phyloP scores from a whole-genome alignment of 1,139 yeast species.

The Hansenula lynferdii region DNA sequence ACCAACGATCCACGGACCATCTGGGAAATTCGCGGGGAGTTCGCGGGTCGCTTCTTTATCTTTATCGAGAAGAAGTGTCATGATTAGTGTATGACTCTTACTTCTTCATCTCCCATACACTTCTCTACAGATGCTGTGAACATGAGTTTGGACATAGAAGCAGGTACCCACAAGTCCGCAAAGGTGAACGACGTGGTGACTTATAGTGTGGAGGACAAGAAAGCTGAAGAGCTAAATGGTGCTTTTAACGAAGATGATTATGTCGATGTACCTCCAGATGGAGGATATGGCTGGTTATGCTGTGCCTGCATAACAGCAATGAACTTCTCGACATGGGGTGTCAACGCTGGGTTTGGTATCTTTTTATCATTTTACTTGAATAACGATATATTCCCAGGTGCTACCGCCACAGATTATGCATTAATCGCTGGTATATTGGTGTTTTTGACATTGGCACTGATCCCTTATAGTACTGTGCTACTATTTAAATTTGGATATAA shows the following conservation, averaged over 20 bases:
- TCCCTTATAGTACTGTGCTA: conserved; percentile 31
- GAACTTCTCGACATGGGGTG: conserved; percentile 58
- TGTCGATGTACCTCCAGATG: conserved; percentile 44
- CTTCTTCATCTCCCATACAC: too few relatives aligned
- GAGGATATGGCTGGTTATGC: conserved; percentile 62
- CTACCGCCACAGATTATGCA: conserved; percentile 49
- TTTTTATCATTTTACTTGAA: conserved; percentile 46
- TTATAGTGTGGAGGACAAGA: not conserved
- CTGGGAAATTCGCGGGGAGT: too few relatives aligned
- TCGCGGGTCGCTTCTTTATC: too few relatives aligned
- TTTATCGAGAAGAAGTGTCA: too few relatives aligned
- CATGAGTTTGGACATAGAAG: too few relatives aligned
- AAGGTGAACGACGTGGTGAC: too few relatives aligned
- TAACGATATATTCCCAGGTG: conserved; percentile 40
- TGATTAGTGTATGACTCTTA: too few relatives aligned
- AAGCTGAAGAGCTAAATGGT: conserved; percentile 15
- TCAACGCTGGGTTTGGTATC: conserved; percentile 54
- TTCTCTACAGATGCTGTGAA: too few relatives aligned
- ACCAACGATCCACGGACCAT: too few relatives aligned
- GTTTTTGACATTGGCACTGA: conserved; percentile 39
- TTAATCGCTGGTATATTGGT: conserved; percentile 55
- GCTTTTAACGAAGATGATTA: conserved; percentile 28
- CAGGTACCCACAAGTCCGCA: too few relatives aligned
- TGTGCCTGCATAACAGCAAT: conserved; percentile 41
- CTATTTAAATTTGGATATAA: conserved; percentile 28